phyloP scores from a whole-genome alignment of 2,329 filamentous ascomycete species.

The Lasiodiplodia hormozganensis region DNA sequence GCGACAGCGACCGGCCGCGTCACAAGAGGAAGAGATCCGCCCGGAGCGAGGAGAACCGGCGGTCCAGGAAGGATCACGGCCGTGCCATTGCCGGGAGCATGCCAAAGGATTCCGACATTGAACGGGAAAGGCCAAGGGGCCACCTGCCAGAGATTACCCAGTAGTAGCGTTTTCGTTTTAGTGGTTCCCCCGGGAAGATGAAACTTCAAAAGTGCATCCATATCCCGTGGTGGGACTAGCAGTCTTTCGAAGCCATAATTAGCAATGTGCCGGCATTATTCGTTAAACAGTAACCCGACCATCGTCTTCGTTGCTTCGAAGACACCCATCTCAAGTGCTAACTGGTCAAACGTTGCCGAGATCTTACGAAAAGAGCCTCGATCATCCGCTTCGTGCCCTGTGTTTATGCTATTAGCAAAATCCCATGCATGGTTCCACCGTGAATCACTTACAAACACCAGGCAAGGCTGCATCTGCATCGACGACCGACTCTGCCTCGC shows the following conservation, averaged over 20 bases:
- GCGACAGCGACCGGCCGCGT: neutral
- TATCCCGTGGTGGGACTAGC: neutral
- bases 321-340: constrained; percentile 63
- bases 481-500: constrained; percentile 69
- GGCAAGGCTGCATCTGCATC: constrained; percentile 64
- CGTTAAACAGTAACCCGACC: constrained; percentile 62
- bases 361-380: constrained; percentile 64
- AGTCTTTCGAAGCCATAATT: neutral
- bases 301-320: constrained; percentile 65
- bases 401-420: neutral
- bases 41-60: neutral
- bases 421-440: constrained; percentile 35
- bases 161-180: neutral
- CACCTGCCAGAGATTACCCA: too few relatives aligned
- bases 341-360: constrained; percentile 65
- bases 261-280: constrained; percentile 18
- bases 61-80: neutral
- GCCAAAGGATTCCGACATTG: neutral
- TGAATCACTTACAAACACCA: constrained; percentile 64
- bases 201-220: neutral
- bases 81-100: neutral
- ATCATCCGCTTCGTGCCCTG: constrained; percentile 65
- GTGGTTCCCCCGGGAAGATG: neutral
- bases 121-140: neutral
- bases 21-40: neutral